Percentiles rank a stretch among this genome's conserved stretches.
phyloP scores from a whole-genome alignment of 768 basidiomycete genomes.

The Pisolithus sp. region DNA sequence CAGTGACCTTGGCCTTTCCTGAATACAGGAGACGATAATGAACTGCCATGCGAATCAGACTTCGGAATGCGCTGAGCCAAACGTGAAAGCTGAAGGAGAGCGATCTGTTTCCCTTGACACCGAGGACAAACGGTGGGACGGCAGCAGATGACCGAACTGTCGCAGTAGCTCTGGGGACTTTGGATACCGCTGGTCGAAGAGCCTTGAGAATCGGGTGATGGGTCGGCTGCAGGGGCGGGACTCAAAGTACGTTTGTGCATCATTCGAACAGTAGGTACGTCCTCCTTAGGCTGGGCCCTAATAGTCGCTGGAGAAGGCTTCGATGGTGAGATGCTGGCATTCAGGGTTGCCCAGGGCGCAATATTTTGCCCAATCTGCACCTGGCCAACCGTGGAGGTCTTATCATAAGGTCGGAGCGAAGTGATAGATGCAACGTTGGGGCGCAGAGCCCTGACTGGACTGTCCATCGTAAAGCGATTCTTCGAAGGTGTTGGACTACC shows the following conservation, averaged over 20 bases:
- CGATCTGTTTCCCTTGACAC: constrained; percentile 13
- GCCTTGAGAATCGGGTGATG: constrained; percentile 55
- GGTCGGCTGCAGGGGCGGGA: constrained; percentile 53
- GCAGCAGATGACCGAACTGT: constrained; percentile 21
- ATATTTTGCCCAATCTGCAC: constrained; percentile 48
- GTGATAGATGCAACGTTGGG: constrained; percentile 36
- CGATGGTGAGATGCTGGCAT: constrained; percentile 33
- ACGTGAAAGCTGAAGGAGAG: constrained; percentile 31
- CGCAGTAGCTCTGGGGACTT: constrained; percentile 12
- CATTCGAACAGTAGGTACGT: constrained; percentile 15
- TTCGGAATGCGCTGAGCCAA: constrained; percentile 32
- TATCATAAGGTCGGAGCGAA: constrained; percentile 47
- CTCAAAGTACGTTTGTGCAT: constrained; percentile 51
- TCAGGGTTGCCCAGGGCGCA: constrained; percentile 52
- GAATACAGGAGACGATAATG: constrained; percentile 30
- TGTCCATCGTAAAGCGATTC: constrained; percentile 24
- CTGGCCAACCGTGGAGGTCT: constrained; percentile 18
- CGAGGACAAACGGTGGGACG: constrained; percentile 21
- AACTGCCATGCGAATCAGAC: constrained; percentile 16
- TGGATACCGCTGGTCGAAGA: constrained; percentile 41
- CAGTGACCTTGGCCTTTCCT: constrained; percentile 21
- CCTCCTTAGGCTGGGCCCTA: constrained; percentile 20
- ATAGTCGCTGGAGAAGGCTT: constrained; percentile 23
- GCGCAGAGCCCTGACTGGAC: constrained; percentile 32
- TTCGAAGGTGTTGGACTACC: constrained; percentile 30